A percentile compares a stretch with the other conserved stretches of the same genome.
Evolutionary conservation across 1,284 basidiomycete species (phyloP).

Genomic region (Neotropicomus parvogracilis): DNA sequence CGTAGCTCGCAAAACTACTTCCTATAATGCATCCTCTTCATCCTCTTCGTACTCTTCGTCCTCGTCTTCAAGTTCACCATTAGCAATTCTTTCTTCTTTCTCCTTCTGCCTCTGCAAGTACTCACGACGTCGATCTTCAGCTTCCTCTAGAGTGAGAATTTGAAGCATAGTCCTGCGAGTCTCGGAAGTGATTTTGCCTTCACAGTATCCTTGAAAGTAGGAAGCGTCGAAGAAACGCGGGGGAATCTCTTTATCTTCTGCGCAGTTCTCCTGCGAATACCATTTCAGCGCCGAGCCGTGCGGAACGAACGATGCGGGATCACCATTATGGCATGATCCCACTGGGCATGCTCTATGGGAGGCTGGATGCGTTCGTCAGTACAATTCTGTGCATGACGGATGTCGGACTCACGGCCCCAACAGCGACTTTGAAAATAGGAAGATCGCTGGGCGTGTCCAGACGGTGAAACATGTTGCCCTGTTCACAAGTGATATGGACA

Average conservation of each 20-base stretch:
- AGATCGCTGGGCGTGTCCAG: constrained; percentile 9
- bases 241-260: constrained; percentile 21
- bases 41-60: constrained; percentile 3
- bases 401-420: constrained; percentile 19
- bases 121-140: constrained; percentile 3
- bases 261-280: constrained; percentile 12
- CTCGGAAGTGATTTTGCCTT: constrained; percentile 19
- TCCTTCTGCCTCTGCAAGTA: constrained; percentile 11
- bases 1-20: no score
- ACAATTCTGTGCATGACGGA: neutral
- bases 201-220: constrained; percentile 22
- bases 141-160: constrained; percentile 22
- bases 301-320: neutral
- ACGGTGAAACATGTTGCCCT: constrained; percentile 11
- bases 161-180: constrained; percentile 14
- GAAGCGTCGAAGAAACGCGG: constrained; percentile 23
- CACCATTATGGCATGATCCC: constrained; percentile 3
- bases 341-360: constrained; percentile 19
- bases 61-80: constrained; percentile 10
- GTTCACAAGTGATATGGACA: constrained; percentile 22
- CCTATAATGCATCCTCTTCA: neutral
- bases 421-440: constrained; percentile 18
- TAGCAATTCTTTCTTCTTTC: constrained; percentile 8
- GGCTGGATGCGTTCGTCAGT: constrained; percentile 16
- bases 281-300: neutral